Evolutionary conservation across 768 basidiomycete genomes (phyloP), one percentile per base, ranked within the genome.

Genomic region (Panaeolus cyanescens): DNA sequence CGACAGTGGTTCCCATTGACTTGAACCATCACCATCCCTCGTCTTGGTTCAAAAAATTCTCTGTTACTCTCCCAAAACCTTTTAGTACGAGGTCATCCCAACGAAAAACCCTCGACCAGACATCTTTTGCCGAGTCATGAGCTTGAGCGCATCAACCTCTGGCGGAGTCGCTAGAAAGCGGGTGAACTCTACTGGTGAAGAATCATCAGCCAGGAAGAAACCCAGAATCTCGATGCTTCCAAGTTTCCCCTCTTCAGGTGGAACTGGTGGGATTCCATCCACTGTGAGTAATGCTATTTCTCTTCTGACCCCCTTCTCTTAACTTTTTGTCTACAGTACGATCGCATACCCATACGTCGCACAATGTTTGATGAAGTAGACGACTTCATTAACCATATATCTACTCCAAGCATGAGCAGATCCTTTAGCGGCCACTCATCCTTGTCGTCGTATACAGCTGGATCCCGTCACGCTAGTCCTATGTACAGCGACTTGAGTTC

Each of bases 361-460:
- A 50, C 45, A 28, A 25, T 28, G 45, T 50, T 50, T 50, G 45
- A 50, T 15, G 45, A 50, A 28, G 45, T 50, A 4, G 45, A 50
- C 45, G 45, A 50, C 25, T 50, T 50, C 45, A 50, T 50, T 13
- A 25, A 30, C 22, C 45, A 50, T 28, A 22, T 50, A 15, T 50
- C 45, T 8, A 50, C 45, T 13, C 45, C 45, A 28, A 50, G 19
- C 3, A 5, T 50, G 45, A 50, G 17, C 1, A 50, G 45, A 28
- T 50, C 45, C 13, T 50, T 50, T 28, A 50, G 45, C 28, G 45
- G 45, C 45, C 45, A 28, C 45, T 50, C 45, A 15, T 50, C 45
- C 1, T 13, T 50, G 22, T 54, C 60, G 32, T 56, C 59, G 12
- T 54, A n/a, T 34, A 60, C 59, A 55, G 59, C 54, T 12, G 42